A percentile compares a stretch with the other conserved stretches of the same genome.
Conservation (phyloP, 176 grass and related monocot species). For the Sorghum bicolor region Sorghum_bicolor_NCBIv3 NC_012875.2:58950501-58951000, state of each 20-base stretch:
- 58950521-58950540: too few relatives aligned
- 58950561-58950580: neutral
- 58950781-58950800: neutral
- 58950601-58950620: neutral
- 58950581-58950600: neutral
- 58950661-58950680: neutral
- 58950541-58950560: neutral
- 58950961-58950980: constrained; percentile 30
- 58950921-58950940: neutral
- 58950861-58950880: constrained; percentile 29
- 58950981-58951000: constrained; percentile 38
- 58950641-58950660: neutral
- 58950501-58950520: too few relatives aligned
- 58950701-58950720: neutral
- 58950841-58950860: constrained; percentile 40
- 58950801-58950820: constrained; percentile 36
- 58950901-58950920: constrained; percentile 23
- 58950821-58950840: constrained; percentile 9
- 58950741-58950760: neutral
- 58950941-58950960: constrained; percentile 16
- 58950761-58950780: constrained; percentile 19
- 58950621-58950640: neutral
- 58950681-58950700: neutral
- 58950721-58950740: neutral
- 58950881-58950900: constrained; percentile 21